Base-by-base conservation (phyloP, 768 basidiomycete genomes). In the Tricholoma terreum region DNA sequence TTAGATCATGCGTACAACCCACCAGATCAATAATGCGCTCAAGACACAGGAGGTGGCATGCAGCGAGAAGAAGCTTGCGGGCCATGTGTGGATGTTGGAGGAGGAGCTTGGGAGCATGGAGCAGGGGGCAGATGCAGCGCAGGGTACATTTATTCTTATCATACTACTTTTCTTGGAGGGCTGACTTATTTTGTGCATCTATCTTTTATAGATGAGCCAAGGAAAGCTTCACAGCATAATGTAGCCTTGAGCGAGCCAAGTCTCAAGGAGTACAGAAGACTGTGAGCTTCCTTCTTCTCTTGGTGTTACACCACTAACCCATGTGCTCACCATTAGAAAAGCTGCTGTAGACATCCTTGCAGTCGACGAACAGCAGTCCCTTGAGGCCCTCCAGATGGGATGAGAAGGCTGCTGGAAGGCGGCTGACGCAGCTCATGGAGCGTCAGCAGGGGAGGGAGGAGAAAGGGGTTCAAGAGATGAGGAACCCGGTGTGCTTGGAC, bases 301-400 rank as follows among this genome's bases (percentile, higher is more conserved):
- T 31, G 9, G 10, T 40, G 22, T n/a, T n/a, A n/a, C n/a, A n/a
- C n/a, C n/a, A n/a, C n/a, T n/a, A 15, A 35, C 17, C 45, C 7
- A 42, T 43, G 17, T 10, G 52, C 14, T 34, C 45, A 1, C 40
- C 38, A 51, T 22, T 60, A 96, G 94, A 35, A 94, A 96, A 75
- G 84, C 87, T 0, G 75, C 80, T 6, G 89, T 94, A 14, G 90
- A 86, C 60, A 73, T 89, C 2, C 82, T 89, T 33, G 93, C 92
- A 0, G 85, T 94, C 1, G 83, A 87, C 30, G 94, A 98, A 71
- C 88, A 96, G 1, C 94, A 97, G 65, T 78, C 85, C 5, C 80
- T 97, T 0, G 92, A 95, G 59, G 82, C 84, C 0, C 80, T 95
- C n/a, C 6, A 79, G 79, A 12, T 85, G 95, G 54, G 92, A 98